A percentile compares a stretch with the other conserved stretches of the same genome.
Conservation (phyloP, 305 asterid genomes). For the Solanum hybrid region DNA sequence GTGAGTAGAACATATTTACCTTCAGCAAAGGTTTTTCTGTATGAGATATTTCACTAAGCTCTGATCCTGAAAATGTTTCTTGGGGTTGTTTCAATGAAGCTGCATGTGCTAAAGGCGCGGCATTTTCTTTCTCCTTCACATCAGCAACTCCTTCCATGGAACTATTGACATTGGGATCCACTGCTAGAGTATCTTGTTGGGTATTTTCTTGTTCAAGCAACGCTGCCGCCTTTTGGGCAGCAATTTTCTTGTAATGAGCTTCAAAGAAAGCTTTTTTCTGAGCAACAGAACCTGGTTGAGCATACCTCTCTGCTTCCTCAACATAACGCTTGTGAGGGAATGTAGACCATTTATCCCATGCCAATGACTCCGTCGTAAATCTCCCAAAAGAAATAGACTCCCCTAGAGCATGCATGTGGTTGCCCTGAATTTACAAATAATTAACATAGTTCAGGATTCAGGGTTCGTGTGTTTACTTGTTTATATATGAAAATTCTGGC, state of each 20-base stretch:
- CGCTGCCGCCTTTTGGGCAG: slow-evolving; percentile 74
- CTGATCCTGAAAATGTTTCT: slow-evolving; percentile 27
- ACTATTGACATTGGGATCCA: not conserved
- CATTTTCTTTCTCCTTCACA: not conserved
- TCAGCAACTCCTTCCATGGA: not conserved
- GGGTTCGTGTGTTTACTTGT: not conserved
- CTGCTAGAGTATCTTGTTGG: not conserved
- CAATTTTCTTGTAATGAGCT: slow-evolving; percentile 89
- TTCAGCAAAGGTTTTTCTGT: slow-evolving; percentile 42
- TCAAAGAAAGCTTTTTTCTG: slow-evolving; percentile 93
- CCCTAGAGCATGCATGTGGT: slow-evolving; percentile 54
- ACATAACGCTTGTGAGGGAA: slow-evolving; percentile 80
- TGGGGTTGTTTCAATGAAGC: not conserved
- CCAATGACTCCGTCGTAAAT: slow-evolving; percentile 52
- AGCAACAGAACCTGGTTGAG: slow-evolving; percentile 84
- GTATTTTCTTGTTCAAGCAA: slow-evolving; percentile 43
- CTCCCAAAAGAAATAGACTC: slow-evolving; percentile 89
- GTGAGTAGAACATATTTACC: not conserved
- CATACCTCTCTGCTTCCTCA: slow-evolving; percentile 82
- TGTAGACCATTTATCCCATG: slow-evolving; percentile 88
- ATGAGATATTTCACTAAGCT: slow-evolving; percentile 34
- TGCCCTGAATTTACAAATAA: slow-evolving; percentile 36
- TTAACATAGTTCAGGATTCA: not conserved
- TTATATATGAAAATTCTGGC: not conserved
- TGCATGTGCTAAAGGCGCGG: not conserved